Conservation (phyloP, 2,329 filamentous ascomycete genomes). For the Tolypocladium cylindrosporum region DNA sequence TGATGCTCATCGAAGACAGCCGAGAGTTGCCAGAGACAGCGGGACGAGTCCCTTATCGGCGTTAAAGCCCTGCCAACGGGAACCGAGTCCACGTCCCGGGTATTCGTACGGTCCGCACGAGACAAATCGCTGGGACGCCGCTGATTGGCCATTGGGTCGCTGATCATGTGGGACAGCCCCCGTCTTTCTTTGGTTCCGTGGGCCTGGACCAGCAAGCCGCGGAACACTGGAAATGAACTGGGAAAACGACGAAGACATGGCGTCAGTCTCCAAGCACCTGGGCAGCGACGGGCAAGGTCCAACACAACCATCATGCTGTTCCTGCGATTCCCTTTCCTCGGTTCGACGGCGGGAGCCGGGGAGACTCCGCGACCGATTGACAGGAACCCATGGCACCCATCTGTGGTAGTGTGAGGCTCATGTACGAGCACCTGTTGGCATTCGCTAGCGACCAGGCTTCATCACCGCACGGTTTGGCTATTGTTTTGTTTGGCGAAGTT, state of each 20-base stretch:
- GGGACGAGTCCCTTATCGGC: background rate
- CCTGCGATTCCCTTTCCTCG: background rate
- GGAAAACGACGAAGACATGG: background rate
- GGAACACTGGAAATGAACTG: background rate
- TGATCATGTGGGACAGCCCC: background rate
- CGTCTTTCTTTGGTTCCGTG: background rate
- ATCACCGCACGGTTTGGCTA: background rate
- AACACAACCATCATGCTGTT: background rate
- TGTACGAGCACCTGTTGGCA: background rate
- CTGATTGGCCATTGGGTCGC: conserved; percentile 12
- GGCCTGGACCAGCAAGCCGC: background rate
- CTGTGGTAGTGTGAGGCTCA: background rate
- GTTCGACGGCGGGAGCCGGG: background rate
- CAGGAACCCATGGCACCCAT: background rate
- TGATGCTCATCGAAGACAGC: background rate
- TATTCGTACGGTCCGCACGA: conserved; percentile 7
- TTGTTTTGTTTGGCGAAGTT: background rate
- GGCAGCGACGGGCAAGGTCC: background rate
- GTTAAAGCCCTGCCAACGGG: conserved; percentile 1
- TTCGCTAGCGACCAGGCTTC: background rate
- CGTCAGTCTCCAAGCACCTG: background rate
- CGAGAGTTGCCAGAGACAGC: background rate
- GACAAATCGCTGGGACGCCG: conserved; percentile 14
- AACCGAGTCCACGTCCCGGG: conserved; percentile 18
- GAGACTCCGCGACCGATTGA: background rate